Evolutionary conservation across 106 monocot genomes (phyloP), one percentile per base, ranked within the genome.

Genomic region (Dendrobium officinale): DNA sequence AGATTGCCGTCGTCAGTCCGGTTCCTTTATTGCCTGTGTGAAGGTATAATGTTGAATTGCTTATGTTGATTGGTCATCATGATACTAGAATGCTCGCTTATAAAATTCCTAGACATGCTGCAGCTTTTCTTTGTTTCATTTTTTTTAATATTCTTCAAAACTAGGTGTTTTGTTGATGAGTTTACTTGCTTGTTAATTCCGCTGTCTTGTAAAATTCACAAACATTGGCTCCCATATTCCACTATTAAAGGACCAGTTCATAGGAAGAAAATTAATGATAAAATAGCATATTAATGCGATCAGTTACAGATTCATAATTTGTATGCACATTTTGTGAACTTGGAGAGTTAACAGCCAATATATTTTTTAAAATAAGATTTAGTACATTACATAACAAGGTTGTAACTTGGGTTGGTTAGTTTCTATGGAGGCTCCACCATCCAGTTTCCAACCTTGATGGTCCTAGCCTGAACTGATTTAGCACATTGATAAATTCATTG

Each of bases 21-120:
- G 93, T 78, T 99, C 99, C 18, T 99, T 86, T 43, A 86, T 93
- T 86, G 95, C 99, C 42, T 95, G 95, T 72, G 91, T 93, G 72
- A 99, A 99, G 99, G 99, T 91, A 70, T 82, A 80, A 78, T 24
- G 43, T 44, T 72, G 33, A 72, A 40, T 72, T 40, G 16, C 11
- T 15, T 15, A 72, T 72, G 37, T 37, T 37, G 72, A 72, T 6
- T 72, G 37, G 72, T 72, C 16, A 72, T 1, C 9, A 40, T 72
- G 72, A 2, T 72, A 17, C 11, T 72, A 72, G 6, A 64, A 51
- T 51, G 10, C 51, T 64, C 24, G n/a, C n/a, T 9, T 64, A 6
- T 1, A 64, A 64, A 22, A n/a, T 64, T 64, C 15, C 22, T 22
- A 24, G 7, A 26, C 64, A 24, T 64, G 51, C 51, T 64, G 26